Percentiles rank a stretch among this genome's conserved stretches.
phyloP scores from a whole-genome alignment of 768 basidiomycete genomes.

The Nidula microcarpa region DNA sequence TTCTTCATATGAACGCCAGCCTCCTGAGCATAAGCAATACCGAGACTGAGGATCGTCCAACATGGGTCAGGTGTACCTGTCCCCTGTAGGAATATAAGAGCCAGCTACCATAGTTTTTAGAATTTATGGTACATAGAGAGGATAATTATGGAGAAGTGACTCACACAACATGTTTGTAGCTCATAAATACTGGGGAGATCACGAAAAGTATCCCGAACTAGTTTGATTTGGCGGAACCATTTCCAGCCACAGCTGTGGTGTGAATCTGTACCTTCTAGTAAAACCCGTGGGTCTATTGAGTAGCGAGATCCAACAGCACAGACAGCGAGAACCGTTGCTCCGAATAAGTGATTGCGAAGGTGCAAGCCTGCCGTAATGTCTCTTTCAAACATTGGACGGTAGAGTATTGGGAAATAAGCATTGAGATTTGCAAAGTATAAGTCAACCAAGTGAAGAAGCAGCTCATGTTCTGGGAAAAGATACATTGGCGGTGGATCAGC shows the following conservation, averaged over 20 bases:
- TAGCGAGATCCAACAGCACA: conserved; percentile 54
- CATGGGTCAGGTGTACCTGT: conserved; percentile 41
- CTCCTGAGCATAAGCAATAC: conserved; percentile 56
- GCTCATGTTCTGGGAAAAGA: conserved; percentile 35
- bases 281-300: conserved; percentile 37
- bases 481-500: conserved; percentile 10
- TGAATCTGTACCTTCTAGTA: conserved; percentile 19
- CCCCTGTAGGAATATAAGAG: conserved; percentile 35
- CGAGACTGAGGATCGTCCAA: conserved; percentile 55
- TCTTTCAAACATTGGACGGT: conserved; percentile 49
- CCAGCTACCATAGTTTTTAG: conserved; percentile 23
- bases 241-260: conserved; percentile 42
- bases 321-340: conserved; percentile 46
- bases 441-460: conserved; percentile 43
- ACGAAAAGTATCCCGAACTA: conserved; percentile 49
- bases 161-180: conserved; percentile 54
- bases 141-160: conserved; percentile 15
- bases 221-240: conserved; percentile 51
- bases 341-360: conserved; percentile 39
- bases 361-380: conserved; percentile 38
- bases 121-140: neutral
- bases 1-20: conserved; percentile 49
- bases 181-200: conserved; percentile 56
- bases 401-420: conserved; percentile 48
- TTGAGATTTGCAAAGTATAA: conserved; percentile 51